Conservation (phyloP, 306 rosid genomes). For the Castanea sativa region DNA sequence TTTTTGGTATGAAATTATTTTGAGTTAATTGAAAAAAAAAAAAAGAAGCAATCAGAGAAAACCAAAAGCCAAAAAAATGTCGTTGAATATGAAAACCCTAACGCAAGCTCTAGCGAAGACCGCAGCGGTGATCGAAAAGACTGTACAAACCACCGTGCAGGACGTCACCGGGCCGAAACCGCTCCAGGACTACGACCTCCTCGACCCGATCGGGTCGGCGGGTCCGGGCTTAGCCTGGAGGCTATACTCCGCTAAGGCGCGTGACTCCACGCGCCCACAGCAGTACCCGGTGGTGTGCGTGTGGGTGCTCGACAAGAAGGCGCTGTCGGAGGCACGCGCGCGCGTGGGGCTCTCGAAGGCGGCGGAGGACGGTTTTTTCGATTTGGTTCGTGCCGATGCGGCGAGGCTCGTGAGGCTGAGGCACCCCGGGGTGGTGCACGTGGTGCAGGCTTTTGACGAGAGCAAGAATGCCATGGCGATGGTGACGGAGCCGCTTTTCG, state of each 20-base stretch:
- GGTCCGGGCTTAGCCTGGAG: slow-evolving; percentile 87
- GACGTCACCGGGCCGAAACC: slow-evolving; percentile 97
- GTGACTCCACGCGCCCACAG: slow-evolving; percentile 75
- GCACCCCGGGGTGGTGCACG: slow-evolving; percentile 93
- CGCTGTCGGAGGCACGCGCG: slow-evolving; percentile 63
- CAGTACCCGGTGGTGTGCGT: slow-evolving; percentile 91
- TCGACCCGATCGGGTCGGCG: slow-evolving; percentile 95
- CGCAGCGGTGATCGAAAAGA: slow-evolving; percentile 91
- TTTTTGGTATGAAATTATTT: too few species aligned
- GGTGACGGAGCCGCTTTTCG: slow-evolving; percentile 95
- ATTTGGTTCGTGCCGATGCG: slow-evolving; percentile 83
- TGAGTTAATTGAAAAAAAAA: too few species aligned
- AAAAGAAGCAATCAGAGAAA: too few species aligned
- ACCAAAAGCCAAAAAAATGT: slow-evolving; percentile 37
- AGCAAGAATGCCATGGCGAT: slow-evolving; percentile 94
- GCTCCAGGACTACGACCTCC: slow-evolving; percentile 87
- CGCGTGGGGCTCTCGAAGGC: slow-evolving; percentile 73
- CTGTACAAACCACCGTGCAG: slow-evolving; percentile 86
- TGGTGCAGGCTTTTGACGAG: slow-evolving; percentile 95
- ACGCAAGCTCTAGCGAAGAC: slow-evolving; percentile 98
- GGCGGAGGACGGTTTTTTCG: slow-evolving; percentile 78
- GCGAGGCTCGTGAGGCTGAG: slow-evolving; percentile 71
- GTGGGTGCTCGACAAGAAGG: slow-evolving; percentile 86
- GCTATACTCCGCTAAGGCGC: slow-evolving; percentile 70
- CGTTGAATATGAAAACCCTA: slow-evolving; percentile 91